phyloP scores from a whole-genome alignment of 1,284 basidiomycete genomes.

The Naganishia albida region DNA sequence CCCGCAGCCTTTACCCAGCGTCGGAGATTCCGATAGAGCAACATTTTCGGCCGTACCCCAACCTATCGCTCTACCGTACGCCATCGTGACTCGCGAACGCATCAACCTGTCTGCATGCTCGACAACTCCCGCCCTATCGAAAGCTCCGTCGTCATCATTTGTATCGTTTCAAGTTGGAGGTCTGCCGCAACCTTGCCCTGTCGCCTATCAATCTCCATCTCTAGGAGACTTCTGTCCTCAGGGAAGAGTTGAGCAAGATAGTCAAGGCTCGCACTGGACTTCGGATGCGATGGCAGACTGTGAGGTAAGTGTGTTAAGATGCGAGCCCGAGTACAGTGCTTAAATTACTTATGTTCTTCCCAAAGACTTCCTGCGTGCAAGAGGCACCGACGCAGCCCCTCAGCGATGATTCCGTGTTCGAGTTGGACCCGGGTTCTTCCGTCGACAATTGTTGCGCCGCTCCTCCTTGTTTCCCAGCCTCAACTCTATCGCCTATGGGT shows the following conservation, averaged over 20 bases:
- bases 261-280: background rate
- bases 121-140: background rate
- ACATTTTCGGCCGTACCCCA: background rate
- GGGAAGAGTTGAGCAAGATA: background rate
- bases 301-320: no score
- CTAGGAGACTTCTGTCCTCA: no score
- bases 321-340: no score
- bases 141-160: background rate
- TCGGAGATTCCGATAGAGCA: background rate
- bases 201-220: background rate
- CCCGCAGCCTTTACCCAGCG: no score
- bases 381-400: no score
- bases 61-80: constrained; percentile 11
- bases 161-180: background rate
- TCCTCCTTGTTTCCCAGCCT: background rate
- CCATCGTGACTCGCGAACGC: constrained; percentile 7
- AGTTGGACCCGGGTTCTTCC: no score
- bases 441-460: background rate
- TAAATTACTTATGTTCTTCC: no score
- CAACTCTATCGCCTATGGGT: background rate
- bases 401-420: no score
- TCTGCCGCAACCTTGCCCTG: background rate
- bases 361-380: no score
- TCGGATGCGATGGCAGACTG: no score
- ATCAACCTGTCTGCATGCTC: background rate